Base-by-base conservation (phyloP, 2,329 filamentous ascomycete species). In the Ploettnerulaceae sp. region DNA sequence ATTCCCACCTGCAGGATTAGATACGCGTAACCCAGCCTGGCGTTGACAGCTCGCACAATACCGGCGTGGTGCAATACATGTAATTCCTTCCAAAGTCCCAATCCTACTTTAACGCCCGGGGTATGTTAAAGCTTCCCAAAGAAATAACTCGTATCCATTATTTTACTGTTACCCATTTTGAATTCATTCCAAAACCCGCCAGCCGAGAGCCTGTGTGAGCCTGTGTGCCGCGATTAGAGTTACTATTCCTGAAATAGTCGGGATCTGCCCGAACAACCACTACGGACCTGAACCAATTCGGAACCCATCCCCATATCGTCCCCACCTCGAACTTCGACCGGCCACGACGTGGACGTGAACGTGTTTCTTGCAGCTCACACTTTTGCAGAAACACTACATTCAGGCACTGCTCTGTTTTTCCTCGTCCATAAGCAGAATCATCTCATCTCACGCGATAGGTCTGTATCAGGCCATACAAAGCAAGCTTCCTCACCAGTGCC, bases 241-340 rank as follows among this genome's bases (percentile, higher is more conserved):
- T 15, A 24, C 25, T 37, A 37, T 37, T 25, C 34, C 34, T 25
- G n/a, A 37, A 37, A 37, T 25, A 37, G 34, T 37, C 34, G 34
- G 34, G 25, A 28, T 38, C 36, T 18, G 22, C 24, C 36, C 17
- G 35, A 38, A 26, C 21, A 26, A 38, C 35, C n/a, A n/a, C n/a
- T n/a, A 11, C 21, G 21, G 22, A n/a, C 18, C 18, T 14, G 17
- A 12, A 9, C 35, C 21, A 20, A 14, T 28, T 39, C 15, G 24
- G 24, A 26, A 24, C 20, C 14, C 36, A 28, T 26, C 36, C 21
- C 15, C n/a, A n/a, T 28, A 39, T 28, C 21, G 24, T 28, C 37
- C 25, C 37, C 37, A 40, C 37, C 37, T 32, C n/a, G 29, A 20
- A 39, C 36, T 28, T 40, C 18, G 15, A 29, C 15, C 25, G 25